phyloP scores from a whole-genome alignment of 139 green algal species.

The Spirogloea muscicola region DNA sequence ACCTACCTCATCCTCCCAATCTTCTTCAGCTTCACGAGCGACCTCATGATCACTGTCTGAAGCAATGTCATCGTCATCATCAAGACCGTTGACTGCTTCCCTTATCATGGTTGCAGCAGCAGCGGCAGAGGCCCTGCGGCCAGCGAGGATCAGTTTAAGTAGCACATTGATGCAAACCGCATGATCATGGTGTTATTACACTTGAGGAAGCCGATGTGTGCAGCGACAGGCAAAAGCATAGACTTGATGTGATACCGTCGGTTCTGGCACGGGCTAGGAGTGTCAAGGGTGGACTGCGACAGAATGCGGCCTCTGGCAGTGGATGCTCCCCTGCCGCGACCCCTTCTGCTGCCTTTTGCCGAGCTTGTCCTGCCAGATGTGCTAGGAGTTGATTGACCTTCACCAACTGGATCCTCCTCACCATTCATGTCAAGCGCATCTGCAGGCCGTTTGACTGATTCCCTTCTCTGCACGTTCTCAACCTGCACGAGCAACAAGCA shows the following conservation, averaged over 20 bases:
- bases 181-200: constrained; percentile 7
- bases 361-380: too few species aligned
- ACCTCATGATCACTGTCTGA: not conserved
- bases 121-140: not conserved
- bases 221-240: not conserved
- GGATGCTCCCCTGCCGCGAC: not conserved
- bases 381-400: too few species aligned
- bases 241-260: not conserved
- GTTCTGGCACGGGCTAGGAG: not conserved
- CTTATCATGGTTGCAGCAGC: not conserved
- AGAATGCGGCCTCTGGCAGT: not conserved
- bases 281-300: not conserved
- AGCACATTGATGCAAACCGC: too few species aligned
- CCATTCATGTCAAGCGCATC: too few species aligned
- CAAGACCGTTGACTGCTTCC: not conserved
- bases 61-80: not conserved
- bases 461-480: too few species aligned
- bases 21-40: not conserved
- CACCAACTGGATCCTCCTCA: too few species aligned
- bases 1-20: not conserved
- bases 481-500: too few species aligned
- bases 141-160: too few species aligned
- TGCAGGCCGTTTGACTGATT: too few species aligned
- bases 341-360: too few species aligned
- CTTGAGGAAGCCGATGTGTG: not conserved